Evolutionary conservation across 208 protist genomes (phyloP).

Genomic region (Trypanosoma scelopori): DNA sequence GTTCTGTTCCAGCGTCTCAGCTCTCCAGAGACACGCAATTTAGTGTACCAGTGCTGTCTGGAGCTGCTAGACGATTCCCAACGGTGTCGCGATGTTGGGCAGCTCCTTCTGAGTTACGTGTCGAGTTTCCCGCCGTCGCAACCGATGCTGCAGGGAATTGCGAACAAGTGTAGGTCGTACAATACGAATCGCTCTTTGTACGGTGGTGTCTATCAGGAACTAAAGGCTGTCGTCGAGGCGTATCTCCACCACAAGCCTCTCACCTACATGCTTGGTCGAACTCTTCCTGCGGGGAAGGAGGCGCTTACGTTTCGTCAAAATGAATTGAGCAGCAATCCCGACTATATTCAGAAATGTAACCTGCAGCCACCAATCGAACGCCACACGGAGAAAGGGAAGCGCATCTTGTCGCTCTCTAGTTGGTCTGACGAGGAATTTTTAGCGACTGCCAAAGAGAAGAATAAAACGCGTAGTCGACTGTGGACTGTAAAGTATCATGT

Average conservation of each 20-base stretch:
- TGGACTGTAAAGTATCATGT: constrained; percentile 33
- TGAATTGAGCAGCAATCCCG: constrained; percentile 31
- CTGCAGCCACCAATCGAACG: constrained; percentile 29
- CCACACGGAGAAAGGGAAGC: constrained; percentile 29
- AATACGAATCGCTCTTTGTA: constrained; percentile 22
- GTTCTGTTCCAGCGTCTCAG: constrained; percentile 36
- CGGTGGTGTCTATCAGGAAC: constrained; percentile 30
- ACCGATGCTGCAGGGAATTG: constrained; percentile 40
- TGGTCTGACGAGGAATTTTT: constrained; percentile 34
- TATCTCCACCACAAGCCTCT: constrained; percentile 36
- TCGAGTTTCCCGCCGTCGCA: constrained; percentile 70
- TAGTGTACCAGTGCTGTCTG: constrained; percentile 70
- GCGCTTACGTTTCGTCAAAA: constrained; percentile 25
- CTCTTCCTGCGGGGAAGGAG: constrained; percentile 25
- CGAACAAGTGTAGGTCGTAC: constrained; percentile 25
- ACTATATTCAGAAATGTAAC: constrained; percentile 33
- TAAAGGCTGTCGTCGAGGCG: constrained; percentile 29
- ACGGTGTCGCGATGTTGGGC: constrained; percentile 49
- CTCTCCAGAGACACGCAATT: constrained; percentile 49
- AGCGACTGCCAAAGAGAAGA: constrained; percentile 27
- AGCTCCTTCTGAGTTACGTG: constrained; percentile 65
- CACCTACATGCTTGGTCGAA: constrained; percentile 32
- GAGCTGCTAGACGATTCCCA: constrained; percentile 65
- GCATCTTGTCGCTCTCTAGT: constrained; percentile 26
- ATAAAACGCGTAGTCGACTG: constrained; percentile 20